Evolutionary conservation across 2,329 filamentous ascomycete species (phyloP), one percentile per base, ranked within the genome.

Genomic region (Periglandula ipomoeae): DNA sequence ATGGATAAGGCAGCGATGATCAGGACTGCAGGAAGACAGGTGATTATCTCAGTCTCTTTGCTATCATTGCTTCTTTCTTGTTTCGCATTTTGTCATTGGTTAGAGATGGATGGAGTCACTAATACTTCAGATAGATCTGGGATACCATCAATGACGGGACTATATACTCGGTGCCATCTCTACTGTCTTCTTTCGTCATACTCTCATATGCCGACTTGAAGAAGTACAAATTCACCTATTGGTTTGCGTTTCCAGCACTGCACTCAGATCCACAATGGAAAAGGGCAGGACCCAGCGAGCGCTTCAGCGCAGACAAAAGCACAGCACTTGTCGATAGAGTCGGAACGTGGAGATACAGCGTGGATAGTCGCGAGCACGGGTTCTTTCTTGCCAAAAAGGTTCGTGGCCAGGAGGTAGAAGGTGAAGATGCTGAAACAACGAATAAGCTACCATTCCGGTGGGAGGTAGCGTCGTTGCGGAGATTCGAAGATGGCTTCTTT

Each of bases 221-320:
- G 67, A 96, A 94, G 63, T 97, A 97, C 70, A 88, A 84, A 54
- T 96, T 97, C 64, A 89, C 85, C n/a, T 97, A 97, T 69, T 95
- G 94, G 82, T 97, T 97, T 66, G 91, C 86, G 5, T 98, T 95
- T 61, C 93, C 93, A 1, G 89, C 91, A 15, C 75, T 98, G 40
- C 90, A 95, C 63, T 95, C 91, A 4, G 84, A 91, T 48, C 88
- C 89, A 2, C 73, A 77, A 24, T 98, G 93, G 93, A 84, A 79
- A 57, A 72, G 83, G 46, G 66, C 74, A 2, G 76, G 72, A 2
- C 71, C 71, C 8, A 70, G 79, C 43, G 68, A 72, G 47, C 74
- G 65, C 43, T 68, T 97, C 43, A 79, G 74, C 3, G 62, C 76
- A 2, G 71, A 78, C 53, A 91, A 97, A 65, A 91, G 85, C 50